phyloP scores from a whole-genome alignment of 164 flowering plant genomes.

The Vitis amurensis region DNA sequence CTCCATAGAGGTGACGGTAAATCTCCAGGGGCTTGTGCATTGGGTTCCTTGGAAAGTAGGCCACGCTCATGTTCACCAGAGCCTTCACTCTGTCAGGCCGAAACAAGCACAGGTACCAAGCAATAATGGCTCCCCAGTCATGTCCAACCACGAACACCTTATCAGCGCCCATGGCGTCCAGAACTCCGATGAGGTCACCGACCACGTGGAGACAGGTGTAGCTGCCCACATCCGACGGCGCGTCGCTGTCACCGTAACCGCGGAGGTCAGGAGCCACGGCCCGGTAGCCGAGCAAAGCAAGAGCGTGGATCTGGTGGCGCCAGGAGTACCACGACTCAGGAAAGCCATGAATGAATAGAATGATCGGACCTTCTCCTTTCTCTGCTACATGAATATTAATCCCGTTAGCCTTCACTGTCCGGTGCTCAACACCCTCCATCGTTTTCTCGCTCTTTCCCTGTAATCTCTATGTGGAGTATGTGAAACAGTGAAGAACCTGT shows the following conservation, averaged over 20 bases:
- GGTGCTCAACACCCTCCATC: conserved; percentile 44
- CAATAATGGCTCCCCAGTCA: conserved; percentile 78
- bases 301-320: conserved; percentile 58
- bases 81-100: conserved; percentile 85
- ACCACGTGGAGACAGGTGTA: conserved; percentile 59
- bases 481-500: no score
- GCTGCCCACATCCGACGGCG: conserved; percentile 25
- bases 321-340: conserved; percentile 64
- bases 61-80: conserved; percentile 66
- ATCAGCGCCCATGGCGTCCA: conserved; percentile 49
- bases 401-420: conserved; percentile 37
- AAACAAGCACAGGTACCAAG: conserved; percentile 64
- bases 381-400: conserved; percentile 60
- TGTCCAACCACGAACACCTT: conserved; percentile 76
- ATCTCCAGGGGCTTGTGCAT: conserved; percentile 30
- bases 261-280: conserved; percentile 56
- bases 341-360: conserved; percentile 67
- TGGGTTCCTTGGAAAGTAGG: conserved; percentile 50
- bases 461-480: no score
- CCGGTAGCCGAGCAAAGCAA: conserved; percentile 46
- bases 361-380: conserved; percentile 49
- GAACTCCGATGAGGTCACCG: conserved; percentile 66
- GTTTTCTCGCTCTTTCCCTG: conserved; percentile 7
- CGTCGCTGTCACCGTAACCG: conserved; percentile 67
- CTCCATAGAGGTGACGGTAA: conserved; percentile 51